Evolutionary conservation across 371 early-diverging fungal genomes (phyloP).

Genomic region (Actinomortierella wolfii): DNA sequence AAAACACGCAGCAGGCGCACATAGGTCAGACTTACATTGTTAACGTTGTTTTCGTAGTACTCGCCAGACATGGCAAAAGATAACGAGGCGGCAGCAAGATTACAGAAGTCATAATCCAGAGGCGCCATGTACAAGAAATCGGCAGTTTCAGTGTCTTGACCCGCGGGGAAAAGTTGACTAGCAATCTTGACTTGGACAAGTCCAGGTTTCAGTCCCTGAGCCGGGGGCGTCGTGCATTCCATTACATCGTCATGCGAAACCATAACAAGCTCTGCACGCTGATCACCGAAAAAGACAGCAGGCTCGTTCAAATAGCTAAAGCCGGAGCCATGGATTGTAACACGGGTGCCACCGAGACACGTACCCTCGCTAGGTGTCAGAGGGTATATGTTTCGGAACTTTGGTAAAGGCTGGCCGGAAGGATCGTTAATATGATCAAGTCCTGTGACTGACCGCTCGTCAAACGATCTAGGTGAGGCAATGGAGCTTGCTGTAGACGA

Average conservation of each 20-base stretch:
- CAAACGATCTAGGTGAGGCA: constrained; percentile 35
- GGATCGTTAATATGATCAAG: too few species aligned
- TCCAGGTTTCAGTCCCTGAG: constrained; percentile 36
- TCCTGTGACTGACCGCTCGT: constrained; percentile 23
- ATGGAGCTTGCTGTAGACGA: constrained; percentile 32
- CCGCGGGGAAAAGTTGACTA: constrained; percentile 11
- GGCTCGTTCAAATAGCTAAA: constrained; percentile 37
- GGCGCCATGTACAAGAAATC: constrained; percentile 46
- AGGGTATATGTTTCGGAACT: constrained; percentile 37
- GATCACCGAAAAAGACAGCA: constrained; percentile 38
- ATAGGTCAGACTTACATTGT: constrained; percentile 19
- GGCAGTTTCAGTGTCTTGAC: constrained; percentile 6
- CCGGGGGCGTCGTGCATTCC: constrained; percentile 44
- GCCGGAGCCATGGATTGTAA: constrained; percentile 39
- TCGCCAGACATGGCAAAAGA: constrained; percentile 42
- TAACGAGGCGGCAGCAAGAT: constrained; percentile 36
- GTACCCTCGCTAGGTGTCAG: constrained; percentile 43
- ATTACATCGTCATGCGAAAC: constrained; percentile 45
- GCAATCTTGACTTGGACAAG: constrained; percentile 37
- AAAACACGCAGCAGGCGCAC: background rate
- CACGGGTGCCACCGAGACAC: constrained; percentile 36
- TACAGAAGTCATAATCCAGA: constrained; percentile 36
- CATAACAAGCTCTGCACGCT: constrained; percentile 33
- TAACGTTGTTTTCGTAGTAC: constrained; percentile 22
- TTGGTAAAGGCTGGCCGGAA: constrained; percentile 9